Evolutionary conservation across 805 yeast species (phyloP).

Genomic region (Clavispora fructus): DNA sequence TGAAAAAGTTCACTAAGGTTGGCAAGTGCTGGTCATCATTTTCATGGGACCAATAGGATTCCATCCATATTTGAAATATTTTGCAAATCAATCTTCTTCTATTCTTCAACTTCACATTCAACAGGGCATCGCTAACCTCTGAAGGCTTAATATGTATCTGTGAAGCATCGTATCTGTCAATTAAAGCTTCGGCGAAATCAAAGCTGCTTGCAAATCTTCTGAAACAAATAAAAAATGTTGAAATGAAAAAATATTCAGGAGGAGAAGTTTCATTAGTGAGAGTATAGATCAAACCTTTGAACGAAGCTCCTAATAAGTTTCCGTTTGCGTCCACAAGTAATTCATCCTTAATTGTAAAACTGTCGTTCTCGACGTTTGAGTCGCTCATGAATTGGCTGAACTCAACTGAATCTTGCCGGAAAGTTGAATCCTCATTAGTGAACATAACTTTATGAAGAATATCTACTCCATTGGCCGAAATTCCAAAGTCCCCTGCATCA

Average conservation of each 20-base stretch:
- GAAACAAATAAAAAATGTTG: conserved; percentile 75
- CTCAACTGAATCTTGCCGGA: conserved; percentile 30
- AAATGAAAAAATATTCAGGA: conserved; percentile 61
- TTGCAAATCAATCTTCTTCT: conserved; percentile 65
- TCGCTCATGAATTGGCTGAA: conserved; percentile 29
- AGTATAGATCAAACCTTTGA: conserved; percentile 59
- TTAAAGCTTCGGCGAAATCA: conserved; percentile 64
- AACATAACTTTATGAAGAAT: conserved; percentile 32
- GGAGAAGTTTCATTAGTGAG: conserved; percentile 61
- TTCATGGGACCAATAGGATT: conserved; percentile 77
- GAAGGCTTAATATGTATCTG: conserved; percentile 21
- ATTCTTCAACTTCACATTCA: conserved; percentile 40
- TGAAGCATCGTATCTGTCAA: conserved; percentile 51
- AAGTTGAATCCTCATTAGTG: conserved; percentile 24
- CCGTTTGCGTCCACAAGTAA: conserved; percentile 48
- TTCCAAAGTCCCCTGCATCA: conserved; percentile 38
- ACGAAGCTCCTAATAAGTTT: conserved; percentile 62
- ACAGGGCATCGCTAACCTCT: conserved; percentile 15
- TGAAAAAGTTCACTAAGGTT: conserved; percentile 70
- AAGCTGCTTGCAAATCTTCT: conserved; percentile 63
- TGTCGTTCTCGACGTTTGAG: conserved; percentile 6
- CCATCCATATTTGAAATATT: conserved; percentile 79
- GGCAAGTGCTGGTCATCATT: conserved; percentile 58
- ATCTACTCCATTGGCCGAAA: conserved; percentile 46
- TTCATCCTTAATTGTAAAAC: conserved; percentile 35